Evolutionary conservation across 768 basidiomycete species (phyloP).

Genomic region (Mycena albidolilacea): DNA sequence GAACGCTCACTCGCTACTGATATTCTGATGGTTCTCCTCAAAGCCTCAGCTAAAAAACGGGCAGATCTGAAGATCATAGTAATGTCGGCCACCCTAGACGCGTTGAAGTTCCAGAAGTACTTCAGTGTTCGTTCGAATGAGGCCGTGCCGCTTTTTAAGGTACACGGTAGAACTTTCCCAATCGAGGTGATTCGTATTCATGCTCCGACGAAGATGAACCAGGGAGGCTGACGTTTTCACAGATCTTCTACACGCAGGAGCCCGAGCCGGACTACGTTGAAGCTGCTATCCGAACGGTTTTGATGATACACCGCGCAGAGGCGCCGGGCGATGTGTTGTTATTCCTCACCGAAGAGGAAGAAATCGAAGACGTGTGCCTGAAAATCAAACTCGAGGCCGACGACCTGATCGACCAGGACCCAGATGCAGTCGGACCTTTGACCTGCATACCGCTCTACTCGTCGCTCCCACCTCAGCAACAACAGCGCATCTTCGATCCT

Average conservation of each 20-base stretch:
- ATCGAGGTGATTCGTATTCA: constrained; percentile 96
- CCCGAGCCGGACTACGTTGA: constrained; percentile 5
- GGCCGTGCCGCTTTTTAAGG: constrained; percentile 91
- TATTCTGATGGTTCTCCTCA: constrained; percentile 97
- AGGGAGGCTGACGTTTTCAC: not conserved
- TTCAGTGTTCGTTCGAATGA: not conserved
- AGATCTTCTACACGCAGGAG: constrained; percentile 96
- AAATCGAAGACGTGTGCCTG: not conserved
- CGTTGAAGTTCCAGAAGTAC: not conserved
- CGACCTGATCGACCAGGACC: constrained; percentile 51
- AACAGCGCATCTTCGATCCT: constrained; percentile 96
- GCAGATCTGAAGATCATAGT: constrained; percentile 19
- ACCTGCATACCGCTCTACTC: constrained; percentile 97
- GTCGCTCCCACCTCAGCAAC: constrained; percentile 97
- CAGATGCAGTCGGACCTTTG: constrained; percentile 87
- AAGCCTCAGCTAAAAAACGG: constrained; percentile 77
- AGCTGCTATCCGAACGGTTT: not conserved
- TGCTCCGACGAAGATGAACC: constrained; percentile 77
- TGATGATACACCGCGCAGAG: not conserved
- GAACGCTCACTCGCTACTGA: constrained; percentile 98
- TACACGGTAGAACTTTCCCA: constrained; percentile 96
- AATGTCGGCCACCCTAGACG: constrained; percentile 5
- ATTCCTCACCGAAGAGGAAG: not conserved
- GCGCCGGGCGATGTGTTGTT: not conserved
- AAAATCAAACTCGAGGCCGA: too few relatives aligned